Evolutionary conservation across 148 eudicot genomes (phyloP), one percentile per base, ranked within the genome.

Genomic region (Rhododendron simsii): DNA sequence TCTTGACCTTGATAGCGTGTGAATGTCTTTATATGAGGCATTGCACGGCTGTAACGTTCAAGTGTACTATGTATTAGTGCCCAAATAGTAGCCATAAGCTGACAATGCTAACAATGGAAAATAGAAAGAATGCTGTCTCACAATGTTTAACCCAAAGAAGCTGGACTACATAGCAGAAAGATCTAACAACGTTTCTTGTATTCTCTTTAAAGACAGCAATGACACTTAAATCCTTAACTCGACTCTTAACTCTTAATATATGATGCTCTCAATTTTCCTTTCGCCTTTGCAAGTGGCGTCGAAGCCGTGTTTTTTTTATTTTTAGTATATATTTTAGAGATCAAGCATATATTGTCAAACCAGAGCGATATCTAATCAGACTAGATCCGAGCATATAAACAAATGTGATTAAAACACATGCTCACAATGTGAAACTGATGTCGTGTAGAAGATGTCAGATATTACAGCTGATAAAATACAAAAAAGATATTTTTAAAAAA

Each of bases 21-120:
- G 87, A 89, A 97, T 5, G 99, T 95, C 94, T 97, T 97, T 87
- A 95, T 97, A 87, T 97, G 99, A 85, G 99, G 98, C 98, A 97
- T 97, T 87, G 99, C 98, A 65, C 94, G 95, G 87, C 99, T 97
- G 95, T 35, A 89, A 88, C 50, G 84, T 44, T 63, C 51, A 88
- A 65, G 28, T 18, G 77, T 28, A 55, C 84, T 15, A 83, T 75
- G 6, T 80, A 48, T 84, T 75, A 87, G 87, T 30, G 16, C 41
- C 55, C 30, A 33, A 75, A 33, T 39, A 28, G 2, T 5, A 83
- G 12, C 39, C 51, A 61, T 45, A 28, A 41, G 28, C 26, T 12
- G 7, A 63, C 6, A 51, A 41, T 6, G 57, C 44, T 61, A 75
- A 8, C 80, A 50, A 15, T 41, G 23, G 16, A 26, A 84, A 53